Evolutionary conservation across 2,329 filamentous ascomycete species (phyloP).

Genomic region (Aspergillus oerlinghausenensis): DNA sequence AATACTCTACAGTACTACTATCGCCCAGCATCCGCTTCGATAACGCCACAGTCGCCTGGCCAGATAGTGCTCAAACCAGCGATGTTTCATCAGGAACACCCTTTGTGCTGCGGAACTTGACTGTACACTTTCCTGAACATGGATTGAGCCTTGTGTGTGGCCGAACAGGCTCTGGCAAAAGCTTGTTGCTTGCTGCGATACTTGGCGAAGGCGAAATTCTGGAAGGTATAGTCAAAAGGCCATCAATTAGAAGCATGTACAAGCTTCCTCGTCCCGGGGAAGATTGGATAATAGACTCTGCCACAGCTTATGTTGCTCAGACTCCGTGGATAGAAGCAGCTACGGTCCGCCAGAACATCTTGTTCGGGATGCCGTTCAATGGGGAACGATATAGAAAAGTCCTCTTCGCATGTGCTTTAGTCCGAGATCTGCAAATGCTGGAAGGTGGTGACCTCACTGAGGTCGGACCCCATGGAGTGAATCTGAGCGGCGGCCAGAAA

Average conservation of each 20-base stretch:
- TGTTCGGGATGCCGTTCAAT: constrained; percentile 66
- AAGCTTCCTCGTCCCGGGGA: neutral
- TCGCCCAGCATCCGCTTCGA: constrained; percentile 61
- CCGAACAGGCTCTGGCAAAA: constrained; percentile 72
- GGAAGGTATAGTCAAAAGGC: constrained; percentile 53
- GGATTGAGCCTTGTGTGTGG: constrained; percentile 70
- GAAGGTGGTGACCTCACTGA: constrained; percentile 69
- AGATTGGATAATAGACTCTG: constrained; percentile 66
- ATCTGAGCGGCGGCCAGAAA: constrained; percentile 76
- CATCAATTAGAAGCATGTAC: constrained; percentile 43
- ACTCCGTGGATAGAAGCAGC: constrained; percentile 79
- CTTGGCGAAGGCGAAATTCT: constrained; percentile 69
- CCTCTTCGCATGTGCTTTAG: constrained; percentile 64
- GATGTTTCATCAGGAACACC: neutral
- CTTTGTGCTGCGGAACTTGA: constrained; percentile 63
- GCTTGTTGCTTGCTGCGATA: constrained; percentile 64
- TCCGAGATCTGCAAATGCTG: constrained; percentile 68
- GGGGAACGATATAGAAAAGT: constrained; percentile 63
- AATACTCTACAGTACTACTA: constrained; percentile 48
- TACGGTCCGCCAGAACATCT: constrained; percentile 68
- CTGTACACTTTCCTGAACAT: constrained; percentile 52
- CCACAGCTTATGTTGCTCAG: constrained; percentile 68
- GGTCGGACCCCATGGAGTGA: constrained; percentile 75
- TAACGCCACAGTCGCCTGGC: constrained; percentile 68
- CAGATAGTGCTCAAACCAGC: constrained; percentile 43